A percentile compares a stretch with the other conserved stretches of the same genome.
Evolutionary conservation across 169 alveolate species (phyloP).

Genomic region (Plasmodium billcollinsi): DNA sequence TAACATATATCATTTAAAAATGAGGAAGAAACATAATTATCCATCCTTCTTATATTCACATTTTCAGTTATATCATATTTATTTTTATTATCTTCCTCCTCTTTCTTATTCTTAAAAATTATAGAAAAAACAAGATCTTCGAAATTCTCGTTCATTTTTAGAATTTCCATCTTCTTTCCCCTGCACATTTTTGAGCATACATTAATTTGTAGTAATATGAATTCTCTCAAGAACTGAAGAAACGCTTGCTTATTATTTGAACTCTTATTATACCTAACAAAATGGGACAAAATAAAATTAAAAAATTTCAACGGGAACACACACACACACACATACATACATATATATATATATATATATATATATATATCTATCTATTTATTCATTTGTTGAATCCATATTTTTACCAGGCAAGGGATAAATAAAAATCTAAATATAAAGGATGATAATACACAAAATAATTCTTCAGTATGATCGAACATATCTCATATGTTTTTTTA

Average conservation of each 20-base stretch:
- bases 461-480: constrained; percentile 35
- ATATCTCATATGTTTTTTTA: constrained; percentile 27
- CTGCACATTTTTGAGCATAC: constrained; percentile 20
- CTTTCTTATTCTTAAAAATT: constrained; percentile 5
- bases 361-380: background rate
- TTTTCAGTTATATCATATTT: constrained; percentile 6
- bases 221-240: constrained; percentile 26
- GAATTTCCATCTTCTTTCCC: constrained; percentile 10
- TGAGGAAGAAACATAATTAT: background rate
- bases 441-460: constrained; percentile 62
- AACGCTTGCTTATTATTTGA: constrained; percentile 18
- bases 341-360: background rate
- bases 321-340: background rate
- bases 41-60: constrained; percentile 1
- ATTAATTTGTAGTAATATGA: constrained; percentile 23
- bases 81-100: constrained; percentile 1
- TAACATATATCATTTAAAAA: constrained; percentile 56
- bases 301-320: background rate
- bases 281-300: no score
- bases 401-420: constrained; percentile 40
- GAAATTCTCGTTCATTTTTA: constrained; percentile 31
- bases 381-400: background rate
- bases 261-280: constrained; percentile 36
- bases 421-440: constrained; percentile 45
- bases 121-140: constrained; percentile 16